A percentile compares a stretch with the other conserved stretches of the same genome.
phyloP scores from a whole-genome alignment of 1,284 basidiomycete genomes.

The Microbotryomycetes sp. region DNA sequence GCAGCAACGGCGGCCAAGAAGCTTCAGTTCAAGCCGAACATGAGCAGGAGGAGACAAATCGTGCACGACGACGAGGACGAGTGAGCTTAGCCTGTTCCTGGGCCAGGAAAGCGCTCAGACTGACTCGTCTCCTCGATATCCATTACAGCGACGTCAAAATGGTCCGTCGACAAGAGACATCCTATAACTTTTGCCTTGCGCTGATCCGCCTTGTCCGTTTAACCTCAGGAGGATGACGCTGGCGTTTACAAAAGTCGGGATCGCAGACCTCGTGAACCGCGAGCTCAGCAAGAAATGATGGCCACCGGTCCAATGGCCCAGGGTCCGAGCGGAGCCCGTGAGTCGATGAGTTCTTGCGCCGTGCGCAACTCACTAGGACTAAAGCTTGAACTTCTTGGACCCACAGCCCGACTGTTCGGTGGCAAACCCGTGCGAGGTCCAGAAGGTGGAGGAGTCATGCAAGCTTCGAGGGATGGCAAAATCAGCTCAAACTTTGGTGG shows the following conservation, averaged over 20 bases:
- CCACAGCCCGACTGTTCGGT: slow-evolving; percentile 18
- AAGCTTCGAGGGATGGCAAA: slow-evolving; percentile 13
- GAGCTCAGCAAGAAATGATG: slow-evolving; percentile 28
- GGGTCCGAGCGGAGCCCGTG: slow-evolving; percentile 29
- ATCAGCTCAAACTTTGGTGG: not conserved
- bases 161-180: slow-evolving; percentile 4
- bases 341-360: not conserved
- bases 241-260: slow-evolving; percentile 4
- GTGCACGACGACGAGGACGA: slow-evolving; percentile 21
- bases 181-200: too few species aligned
- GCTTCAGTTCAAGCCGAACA: slow-evolving; percentile 27
- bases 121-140: not conserved
- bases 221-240: slow-evolving; percentile 16
- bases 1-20: not conserved
- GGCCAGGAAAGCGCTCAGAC: not conserved
- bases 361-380: not conserved
- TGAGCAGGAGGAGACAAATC: slow-evolving; percentile 9
- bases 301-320: slow-evolving; percentile 32
- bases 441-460: slow-evolving; percentile 28
- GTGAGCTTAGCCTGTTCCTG: slow-evolving; percentile 5
- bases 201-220: not conserved
- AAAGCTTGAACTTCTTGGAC: not conserved
- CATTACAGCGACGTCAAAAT: slow-evolving; percentile 25
- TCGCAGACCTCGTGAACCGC: slow-evolving; percentile 6
- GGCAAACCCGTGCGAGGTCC: not conserved